Conservation (phyloP, 2,329 filamentous ascomycete species). For the Monilinia aucupariae region DNA sequence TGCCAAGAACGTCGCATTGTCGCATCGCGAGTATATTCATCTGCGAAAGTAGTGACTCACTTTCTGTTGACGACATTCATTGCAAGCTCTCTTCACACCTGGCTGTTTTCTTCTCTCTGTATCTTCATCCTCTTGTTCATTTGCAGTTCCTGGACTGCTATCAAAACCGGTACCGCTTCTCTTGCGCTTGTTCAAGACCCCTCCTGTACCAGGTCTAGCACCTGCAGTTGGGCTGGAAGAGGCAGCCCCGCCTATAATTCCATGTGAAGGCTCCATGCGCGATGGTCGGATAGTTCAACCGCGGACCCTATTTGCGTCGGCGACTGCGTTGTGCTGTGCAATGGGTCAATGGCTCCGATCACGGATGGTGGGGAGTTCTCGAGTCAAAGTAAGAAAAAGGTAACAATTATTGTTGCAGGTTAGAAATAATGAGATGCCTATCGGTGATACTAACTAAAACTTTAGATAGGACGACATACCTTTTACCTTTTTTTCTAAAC, state of each 20-base stretch:
- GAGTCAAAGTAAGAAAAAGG: not conserved
- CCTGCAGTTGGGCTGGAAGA: conserved; percentile 31
- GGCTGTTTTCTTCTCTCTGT: conserved; percentile 59
- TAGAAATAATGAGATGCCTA: conserved; percentile 12
- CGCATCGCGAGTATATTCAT: conserved; percentile 9
- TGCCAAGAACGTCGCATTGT: not conserved
- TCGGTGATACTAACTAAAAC: conserved; percentile 3
- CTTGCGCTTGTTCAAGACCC: conserved; percentile 49
- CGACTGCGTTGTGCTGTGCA: conserved; percentile 23
- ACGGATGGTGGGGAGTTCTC: conserved; percentile 19
- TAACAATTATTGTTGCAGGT: conserved; percentile 1
- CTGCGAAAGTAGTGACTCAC: conserved; percentile 44
- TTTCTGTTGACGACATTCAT: conserved; percentile 82
- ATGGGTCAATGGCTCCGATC: conserved; percentile 22
- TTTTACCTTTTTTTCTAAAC: not conserved
- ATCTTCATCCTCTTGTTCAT: conserved; percentile 51
- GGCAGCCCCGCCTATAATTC: conserved; percentile 23
- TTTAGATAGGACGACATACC: not conserved
- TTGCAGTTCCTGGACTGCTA: conserved; percentile 54
- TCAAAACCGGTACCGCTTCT: conserved; percentile 49
- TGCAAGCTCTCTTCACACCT: conserved; percentile 73
- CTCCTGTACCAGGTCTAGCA: conserved; percentile 29
- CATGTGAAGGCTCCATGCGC: conserved; percentile 30
- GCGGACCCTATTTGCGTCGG: conserved; percentile 12
- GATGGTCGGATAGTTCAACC: conserved; percentile 18